phyloP scores from a whole-genome alignment of 2,329 filamentous ascomycete genomes.

The Mariannaea sp. region DNA sequence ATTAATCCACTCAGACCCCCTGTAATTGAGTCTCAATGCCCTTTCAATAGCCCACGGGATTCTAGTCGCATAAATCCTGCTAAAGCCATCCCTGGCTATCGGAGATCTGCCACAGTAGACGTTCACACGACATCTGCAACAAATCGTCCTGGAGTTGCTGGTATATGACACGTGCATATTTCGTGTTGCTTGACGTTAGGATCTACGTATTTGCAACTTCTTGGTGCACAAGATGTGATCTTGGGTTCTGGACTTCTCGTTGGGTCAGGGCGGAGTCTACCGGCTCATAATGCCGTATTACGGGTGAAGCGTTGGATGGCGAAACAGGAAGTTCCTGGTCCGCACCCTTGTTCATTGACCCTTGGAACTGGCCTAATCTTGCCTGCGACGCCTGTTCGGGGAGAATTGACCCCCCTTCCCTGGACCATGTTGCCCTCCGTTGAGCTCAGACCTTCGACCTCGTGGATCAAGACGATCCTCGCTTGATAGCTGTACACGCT shows the following conservation, averaged over 20 bases:
- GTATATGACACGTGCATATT: slow-evolving; percentile 35
- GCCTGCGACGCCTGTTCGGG: slow-evolving; percentile 27
- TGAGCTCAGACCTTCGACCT: slow-evolving; percentile 3
- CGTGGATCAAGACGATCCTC: slow-evolving; percentile 8
- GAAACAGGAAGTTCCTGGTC: slow-evolving; percentile 26
- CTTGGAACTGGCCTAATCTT: slow-evolving; percentile 40
- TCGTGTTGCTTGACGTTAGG: slow-evolving; percentile 16
- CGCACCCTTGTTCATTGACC: slow-evolving; percentile 34
- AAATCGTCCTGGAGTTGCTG: slow-evolving; percentile 7
- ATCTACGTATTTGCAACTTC: slow-evolving; percentile 29
- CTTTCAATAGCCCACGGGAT: slow-evolving; percentile 17
- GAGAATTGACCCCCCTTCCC: slow-evolving; percentile 9
- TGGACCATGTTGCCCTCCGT: slow-evolving; percentile 2
- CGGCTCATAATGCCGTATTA: slow-evolving; percentile 11
- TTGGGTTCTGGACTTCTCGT: slow-evolving; percentile 7
- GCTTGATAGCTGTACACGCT: slow-evolving; percentile 9
- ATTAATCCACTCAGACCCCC: slow-evolving; percentile 1
- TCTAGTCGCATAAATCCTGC: neutral
- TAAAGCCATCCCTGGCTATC: slow-evolving; percentile 2
- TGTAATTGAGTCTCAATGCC: slow-evolving; percentile 2
- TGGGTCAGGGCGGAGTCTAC: neutral
- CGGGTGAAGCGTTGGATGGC: slow-evolving; percentile 12
- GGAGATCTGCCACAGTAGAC: slow-evolving; percentile 33
- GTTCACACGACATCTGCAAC: slow-evolving; percentile 19
- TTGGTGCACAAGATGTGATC: slow-evolving; percentile 1